Evolutionary conservation across 176 grass and related monocot genomes (phyloP).

Genomic region (Lolium perenne): DNA sequence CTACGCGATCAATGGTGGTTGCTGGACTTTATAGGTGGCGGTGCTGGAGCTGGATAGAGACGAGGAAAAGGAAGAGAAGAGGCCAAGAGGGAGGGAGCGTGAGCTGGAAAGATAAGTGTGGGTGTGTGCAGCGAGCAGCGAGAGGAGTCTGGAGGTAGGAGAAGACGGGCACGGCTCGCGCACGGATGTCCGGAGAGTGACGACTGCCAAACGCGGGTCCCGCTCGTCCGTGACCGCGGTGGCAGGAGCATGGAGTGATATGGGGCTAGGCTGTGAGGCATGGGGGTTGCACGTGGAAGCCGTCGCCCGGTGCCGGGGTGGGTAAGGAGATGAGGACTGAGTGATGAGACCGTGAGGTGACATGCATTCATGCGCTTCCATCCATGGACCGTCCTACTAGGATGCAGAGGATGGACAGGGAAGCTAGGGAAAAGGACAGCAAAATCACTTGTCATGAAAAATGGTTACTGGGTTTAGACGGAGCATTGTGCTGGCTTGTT

Average conservation of each 20-base stretch:
- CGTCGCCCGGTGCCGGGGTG: background rate
- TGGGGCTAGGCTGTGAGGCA: background rate
- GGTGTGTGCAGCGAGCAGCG: background rate
- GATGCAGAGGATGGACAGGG: background rate
- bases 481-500: too few species aligned
- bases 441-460: background rate
- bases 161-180: slow-evolving; percentile 50
- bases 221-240: too few species aligned
- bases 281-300: background rate
- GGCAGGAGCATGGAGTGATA: background rate
- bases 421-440: background rate
- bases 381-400: background rate
- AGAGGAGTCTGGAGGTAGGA: slow-evolving; percentile 14
- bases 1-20: background rate
- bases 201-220: background rate
- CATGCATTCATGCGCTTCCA: background rate
- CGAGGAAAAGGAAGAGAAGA: background rate
- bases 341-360: background rate
- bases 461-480: too few species aligned
- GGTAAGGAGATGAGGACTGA: background rate
- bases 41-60: slow-evolving; percentile 28
- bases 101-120: slow-evolving; percentile 55
- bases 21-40: slow-evolving; percentile 11
- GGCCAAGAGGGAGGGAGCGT: too few species aligned
- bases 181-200: background rate